Evolutionary conservation across 1,284 basidiomycete genomes (phyloP).

Genomic region (Boletellus sp.): DNA sequence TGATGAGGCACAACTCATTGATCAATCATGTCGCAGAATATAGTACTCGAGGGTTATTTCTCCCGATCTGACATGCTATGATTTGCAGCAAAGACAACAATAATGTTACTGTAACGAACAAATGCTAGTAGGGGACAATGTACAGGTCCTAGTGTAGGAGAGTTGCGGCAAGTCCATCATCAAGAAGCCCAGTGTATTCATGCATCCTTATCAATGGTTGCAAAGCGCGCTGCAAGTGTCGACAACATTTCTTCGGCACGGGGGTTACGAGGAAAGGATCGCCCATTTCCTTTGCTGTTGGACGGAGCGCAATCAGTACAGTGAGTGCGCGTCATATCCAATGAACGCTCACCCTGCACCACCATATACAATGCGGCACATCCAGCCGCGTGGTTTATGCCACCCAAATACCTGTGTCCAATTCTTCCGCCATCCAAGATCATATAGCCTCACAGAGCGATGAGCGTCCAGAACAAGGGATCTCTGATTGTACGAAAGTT

Average conservation of each 20-base stretch:
- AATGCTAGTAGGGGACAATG: conserved; percentile 6
- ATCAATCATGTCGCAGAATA: too few species aligned
- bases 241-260: conserved; percentile 60
- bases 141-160: conserved; percentile 5
- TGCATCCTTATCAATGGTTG: conserved; percentile 48
- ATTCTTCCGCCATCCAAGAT: conserved; percentile 74
- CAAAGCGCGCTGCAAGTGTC: conserved; percentile 56
- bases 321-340: not conserved
- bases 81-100: conserved; percentile 1
- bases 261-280: conserved; percentile 61
- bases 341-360: conserved; percentile 53
- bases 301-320: conserved; percentile 5
- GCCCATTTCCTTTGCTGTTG: conserved; percentile 62
- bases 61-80: not conserved
- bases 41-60: not conserved
- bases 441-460: conserved; percentile 64
- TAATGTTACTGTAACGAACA: not conserved
- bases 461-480: conserved; percentile 66
- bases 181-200: conserved; percentile 15
- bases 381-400: conserved; percentile 47
- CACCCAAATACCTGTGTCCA: conserved; percentile 66
- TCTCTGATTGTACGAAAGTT: conserved; percentile 70
- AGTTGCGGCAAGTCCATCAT: not conserved
- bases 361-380: conserved; percentile 52
- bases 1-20: too few species aligned